These are phyloP conservation scores for Kluyveromyces siamensis DNA, from an alignment of 805 yeast genomes.

Conservation along the genomic window DNA sequence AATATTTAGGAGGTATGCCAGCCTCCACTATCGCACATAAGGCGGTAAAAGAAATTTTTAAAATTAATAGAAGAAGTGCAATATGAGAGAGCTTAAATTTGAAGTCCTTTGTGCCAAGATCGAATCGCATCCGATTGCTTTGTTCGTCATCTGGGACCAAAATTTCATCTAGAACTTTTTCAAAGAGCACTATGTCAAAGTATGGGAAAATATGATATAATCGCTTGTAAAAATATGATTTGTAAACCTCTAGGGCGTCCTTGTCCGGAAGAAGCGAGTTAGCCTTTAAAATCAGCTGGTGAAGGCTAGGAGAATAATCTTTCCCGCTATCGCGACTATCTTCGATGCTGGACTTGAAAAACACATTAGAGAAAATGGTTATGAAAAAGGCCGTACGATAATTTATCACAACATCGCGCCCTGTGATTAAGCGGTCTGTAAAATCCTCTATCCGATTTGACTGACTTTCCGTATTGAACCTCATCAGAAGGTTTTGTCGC, in stretches of 20 bases:
- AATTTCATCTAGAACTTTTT: slow-evolving; percentile 3
- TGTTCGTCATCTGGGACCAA: slow-evolving; percentile 1
- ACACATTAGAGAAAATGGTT: background rate
- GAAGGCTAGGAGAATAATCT: slow-evolving; percentile 2
- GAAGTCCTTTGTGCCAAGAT: slow-evolving; percentile 3
- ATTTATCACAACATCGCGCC: slow-evolving; percentile 1
- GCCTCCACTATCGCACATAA: background rate
- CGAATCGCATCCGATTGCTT: background rate
- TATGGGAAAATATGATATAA: slow-evolving; percentile 3
- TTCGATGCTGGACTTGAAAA: slow-evolving; percentile 1
- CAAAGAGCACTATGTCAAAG: slow-evolving; percentile 4
- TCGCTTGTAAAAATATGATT: slow-evolving; percentile 1
- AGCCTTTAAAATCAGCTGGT: background rate
- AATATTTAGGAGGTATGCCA: background rate
- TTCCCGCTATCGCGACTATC: background rate
- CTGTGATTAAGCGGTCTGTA: background rate
- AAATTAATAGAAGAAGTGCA: slow-evolving; percentile 3
- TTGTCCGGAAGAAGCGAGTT: slow-evolving; percentile 2
- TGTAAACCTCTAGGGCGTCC: background rate
- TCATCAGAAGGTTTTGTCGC: background rate
- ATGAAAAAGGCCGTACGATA: slow-evolving; percentile 1
- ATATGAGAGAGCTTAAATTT: slow-evolving; percentile 3
- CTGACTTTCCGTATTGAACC: background rate
- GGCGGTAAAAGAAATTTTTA: slow-evolving; percentile 3
- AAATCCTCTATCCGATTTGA: background rate